phyloP scores from a whole-genome alignment of 345 rosid genomes.

The Melaleuca quinquenervia region DNA sequence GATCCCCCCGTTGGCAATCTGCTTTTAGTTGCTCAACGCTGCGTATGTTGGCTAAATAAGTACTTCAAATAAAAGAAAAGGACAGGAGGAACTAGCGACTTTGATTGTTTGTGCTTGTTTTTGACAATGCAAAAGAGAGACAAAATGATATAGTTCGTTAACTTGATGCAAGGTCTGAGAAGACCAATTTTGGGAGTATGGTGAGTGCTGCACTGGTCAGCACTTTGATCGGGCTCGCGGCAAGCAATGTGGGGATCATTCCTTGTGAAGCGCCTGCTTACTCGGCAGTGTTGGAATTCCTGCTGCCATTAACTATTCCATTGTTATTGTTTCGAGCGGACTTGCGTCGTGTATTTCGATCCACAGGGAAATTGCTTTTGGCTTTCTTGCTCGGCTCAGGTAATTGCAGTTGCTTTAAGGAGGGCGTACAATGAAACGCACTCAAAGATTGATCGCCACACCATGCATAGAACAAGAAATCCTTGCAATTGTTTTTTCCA shows the following conservation, averaged over 20 bases:
- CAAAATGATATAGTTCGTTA: neutral
- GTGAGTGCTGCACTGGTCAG: slow-evolving; percentile 83
- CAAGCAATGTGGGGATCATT: slow-evolving; percentile 68
- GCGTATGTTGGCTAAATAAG: neutral
- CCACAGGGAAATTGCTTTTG: slow-evolving; percentile 62
- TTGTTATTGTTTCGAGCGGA: slow-evolving; percentile 72
- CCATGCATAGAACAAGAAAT: neutral
- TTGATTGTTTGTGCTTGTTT: neutral
- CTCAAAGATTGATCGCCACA: neutral
- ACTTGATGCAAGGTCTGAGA: slow-evolving; percentile 59
- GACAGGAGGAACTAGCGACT: neutral
- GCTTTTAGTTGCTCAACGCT: neutral
- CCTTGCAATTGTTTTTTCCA: neutral
- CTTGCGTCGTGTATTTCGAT: slow-evolving; percentile 54
- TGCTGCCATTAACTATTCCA: slow-evolving; percentile 79
- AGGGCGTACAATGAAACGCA: neutral
- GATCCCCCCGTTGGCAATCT: neutral
- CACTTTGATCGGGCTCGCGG: slow-evolving; percentile 73
- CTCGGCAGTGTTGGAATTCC: slow-evolving; percentile 46
- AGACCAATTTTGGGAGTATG: slow-evolving; percentile 67
- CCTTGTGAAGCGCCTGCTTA: slow-evolving; percentile 64
- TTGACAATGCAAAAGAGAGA: neutral
- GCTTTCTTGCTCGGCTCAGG: slow-evolving; percentile 84
- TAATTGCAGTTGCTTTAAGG: slow-evolving; percentile 3
- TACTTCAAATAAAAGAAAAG: neutral